Base-by-base conservation (phyloP, 305 asterid genomes). In the Salvia sclarea region DNA sequence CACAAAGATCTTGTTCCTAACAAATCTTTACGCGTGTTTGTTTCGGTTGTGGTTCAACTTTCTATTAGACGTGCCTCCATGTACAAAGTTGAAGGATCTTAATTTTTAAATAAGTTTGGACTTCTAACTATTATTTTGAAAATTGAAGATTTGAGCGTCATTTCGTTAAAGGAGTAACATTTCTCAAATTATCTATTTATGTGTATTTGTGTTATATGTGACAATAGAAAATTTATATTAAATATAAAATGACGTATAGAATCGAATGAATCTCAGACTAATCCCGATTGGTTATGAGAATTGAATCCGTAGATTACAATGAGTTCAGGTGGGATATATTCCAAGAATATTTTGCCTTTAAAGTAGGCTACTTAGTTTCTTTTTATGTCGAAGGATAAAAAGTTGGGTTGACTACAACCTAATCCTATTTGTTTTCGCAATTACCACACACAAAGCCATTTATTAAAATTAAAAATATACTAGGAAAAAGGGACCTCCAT, bases 1-100 rank as follows among this genome's bases (percentile, higher is more conserved):
- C 48, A 18, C 31, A 50, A 28, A 35, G 8, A 6, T 16, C n/a
- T 12, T 40, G 12, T 52, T 25, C 13, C 53, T 24, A 61, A 37
- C 6, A 30, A 31, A 31, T 31, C n/a, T 33, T 31, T 57, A 57
- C 47, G 30, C 7, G 48, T 54, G n/a, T 66, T 1, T 40, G 22
- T 47, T 11, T 63, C 28, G 22, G 21, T 18, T 0, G 3, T 8
- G 50, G 8, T 14, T 60, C n/a, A 35, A 4, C n/a, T 61, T 3
- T 43, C 37, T 43, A 18, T 18, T 44, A 41, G 72, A 73, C 77
- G 77, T 73, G 77, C 77, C 21, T 49, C 47, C 72, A 58, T 57
- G 47, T 73, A 41, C 47, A 8, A 52, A 54, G 33, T 20, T 10
- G 11, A n/a, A 58, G 24, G 53, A 54, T 7, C 7, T 25, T 24